Conservation (phyloP, 305 asterid genomes). For the Fraxinus velutina region DNA sequence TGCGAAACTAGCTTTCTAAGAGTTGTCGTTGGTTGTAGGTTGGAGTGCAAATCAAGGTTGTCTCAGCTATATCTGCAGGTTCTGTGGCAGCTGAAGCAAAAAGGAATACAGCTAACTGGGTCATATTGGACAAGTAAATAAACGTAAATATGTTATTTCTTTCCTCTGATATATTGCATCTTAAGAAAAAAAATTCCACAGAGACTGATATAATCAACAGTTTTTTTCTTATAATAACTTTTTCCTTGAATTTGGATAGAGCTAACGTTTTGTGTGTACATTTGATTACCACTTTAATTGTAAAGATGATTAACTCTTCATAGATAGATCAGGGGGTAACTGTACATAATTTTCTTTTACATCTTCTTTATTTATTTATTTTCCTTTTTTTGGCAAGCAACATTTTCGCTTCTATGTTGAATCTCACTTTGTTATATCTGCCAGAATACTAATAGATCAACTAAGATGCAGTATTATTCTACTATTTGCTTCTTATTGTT, state of each 20-base stretch:
- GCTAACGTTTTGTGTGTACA: neutral
- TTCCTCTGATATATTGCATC: conserved; percentile 24
- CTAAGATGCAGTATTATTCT: neutral
- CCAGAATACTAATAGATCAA: neutral
- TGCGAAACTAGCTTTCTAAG: conserved; percentile 4
- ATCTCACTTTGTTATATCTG: neutral
- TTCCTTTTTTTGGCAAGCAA: neutral
- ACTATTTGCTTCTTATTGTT: conserved; percentile 24
- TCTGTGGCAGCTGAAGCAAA: conserved; percentile 62
- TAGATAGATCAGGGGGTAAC: neutral
- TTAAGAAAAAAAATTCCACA: neutral
- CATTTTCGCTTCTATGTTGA: neutral
- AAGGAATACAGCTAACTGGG: conserved; percentile 55
- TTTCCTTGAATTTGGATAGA: neutral
- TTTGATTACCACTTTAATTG: neutral
- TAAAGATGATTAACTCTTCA: neutral
- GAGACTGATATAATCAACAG: neutral
- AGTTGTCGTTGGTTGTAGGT: conserved; percentile 40
- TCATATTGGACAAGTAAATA: conserved; percentile 77
- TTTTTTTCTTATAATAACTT: neutral
- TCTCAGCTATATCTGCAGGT: conserved; percentile 51
- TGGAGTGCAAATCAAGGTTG: conserved; percentile 60
- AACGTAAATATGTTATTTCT: conserved; percentile 47
- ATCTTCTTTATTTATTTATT: no score
- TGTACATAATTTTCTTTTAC: neutral